A percentile compares a stretch with the other conserved stretches of the same genome.
Evolutionary conservation across 805 yeast species (phyloP).

Genomic region (Wickerhamomyces silvicola): DNA sequence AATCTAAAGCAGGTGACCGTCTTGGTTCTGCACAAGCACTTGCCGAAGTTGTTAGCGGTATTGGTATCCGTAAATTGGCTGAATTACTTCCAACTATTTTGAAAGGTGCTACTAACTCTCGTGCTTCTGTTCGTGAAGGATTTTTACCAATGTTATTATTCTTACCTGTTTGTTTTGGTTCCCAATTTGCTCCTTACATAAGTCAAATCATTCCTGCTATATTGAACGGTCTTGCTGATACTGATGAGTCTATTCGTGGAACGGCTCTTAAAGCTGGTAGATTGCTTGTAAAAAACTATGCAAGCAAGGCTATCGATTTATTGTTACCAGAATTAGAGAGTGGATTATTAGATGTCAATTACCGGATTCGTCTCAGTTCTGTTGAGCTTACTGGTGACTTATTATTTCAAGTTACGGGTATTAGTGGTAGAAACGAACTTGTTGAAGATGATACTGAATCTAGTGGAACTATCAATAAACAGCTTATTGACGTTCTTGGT

Average conservation of each 20-base stretch:
- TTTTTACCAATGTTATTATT: slow-evolving; percentile 84
- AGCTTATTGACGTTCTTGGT: slow-evolving; percentile 76
- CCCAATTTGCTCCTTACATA: slow-evolving; percentile 85
- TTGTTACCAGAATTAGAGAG: slow-evolving; percentile 88
- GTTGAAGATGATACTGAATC: slow-evolving; percentile 44
- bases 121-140: slow-evolving; percentile 78
- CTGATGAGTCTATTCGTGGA: slow-evolving; percentile 79
- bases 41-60: slow-evolving; percentile 88
- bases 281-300: slow-evolving; percentile 83
- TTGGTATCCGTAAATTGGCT: slow-evolving; percentile 82
- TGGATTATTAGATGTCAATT: slow-evolving; percentile 76
- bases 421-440: slow-evolving; percentile 69
- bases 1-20: slow-evolving; percentile 77
- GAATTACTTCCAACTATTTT: slow-evolving; percentile 80
- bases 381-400: slow-evolving; percentile 94
- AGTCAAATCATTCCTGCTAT: slow-evolving; percentile 86
- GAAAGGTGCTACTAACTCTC: slow-evolving; percentile 59
- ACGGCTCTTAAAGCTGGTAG: slow-evolving; percentile 90
- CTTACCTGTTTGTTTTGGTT: slow-evolving; percentile 91
- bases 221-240: slow-evolving; percentile 84
- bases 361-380: slow-evolving; percentile 87
- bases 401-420: slow-evolving; percentile 89
- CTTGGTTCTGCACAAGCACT: slow-evolving; percentile 97
- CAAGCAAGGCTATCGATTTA: slow-evolving; percentile 86
- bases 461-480: slow-evolving; percentile 48